phyloP scores from a whole-genome alignment of 805 yeast genomes.

The Zygoascus biomembranicola region DNA sequence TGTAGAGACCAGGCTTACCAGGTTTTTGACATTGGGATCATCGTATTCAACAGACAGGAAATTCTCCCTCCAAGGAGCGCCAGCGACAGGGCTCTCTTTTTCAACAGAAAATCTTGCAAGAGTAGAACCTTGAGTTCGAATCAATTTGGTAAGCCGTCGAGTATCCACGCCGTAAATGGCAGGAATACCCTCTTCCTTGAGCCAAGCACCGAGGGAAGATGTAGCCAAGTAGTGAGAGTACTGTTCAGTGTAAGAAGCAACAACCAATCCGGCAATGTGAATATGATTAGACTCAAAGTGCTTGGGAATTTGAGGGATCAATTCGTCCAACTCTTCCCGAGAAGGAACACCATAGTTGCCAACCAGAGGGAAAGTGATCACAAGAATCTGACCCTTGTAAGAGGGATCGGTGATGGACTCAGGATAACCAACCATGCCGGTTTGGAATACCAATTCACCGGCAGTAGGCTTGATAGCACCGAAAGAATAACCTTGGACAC shows the following conservation, averaged over 20 bases:
- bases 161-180: constrained; percentile 98
- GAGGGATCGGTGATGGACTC: constrained; percentile 98
- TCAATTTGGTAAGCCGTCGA: constrained; percentile 84
- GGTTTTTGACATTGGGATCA: constrained; percentile 85
- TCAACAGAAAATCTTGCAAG: constrained; percentile 72
- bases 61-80: constrained; percentile 48
- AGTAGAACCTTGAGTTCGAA: constrained; percentile 88
- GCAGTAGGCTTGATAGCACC: constrained; percentile 87
- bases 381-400: constrained; percentile 93
- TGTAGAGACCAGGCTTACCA: constrained; percentile 85
- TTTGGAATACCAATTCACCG: constrained; percentile 98
- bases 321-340: constrained; percentile 64
- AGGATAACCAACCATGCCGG: constrained; percentile 99
- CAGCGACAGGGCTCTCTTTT: constrained; percentile 28
- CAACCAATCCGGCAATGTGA: constrained; percentile 94
- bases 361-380: constrained; percentile 91
- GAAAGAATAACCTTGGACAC: constrained; percentile 90
- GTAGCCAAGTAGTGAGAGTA: constrained; percentile 90
- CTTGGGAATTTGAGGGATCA: constrained; percentile 69
- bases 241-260: constrained; percentile 94
- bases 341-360: constrained; percentile 99
- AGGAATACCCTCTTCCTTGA: constrained; percentile 83
- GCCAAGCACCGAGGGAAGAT: constrained; percentile 90
- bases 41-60: constrained; percentile 81
- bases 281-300: constrained; percentile 89